A percentile compares a stretch with the other conserved stretches of the same genome.
phyloP scores from a whole-genome alignment of 345 rosid genomes.

The Lepidium aucheri region DNA sequence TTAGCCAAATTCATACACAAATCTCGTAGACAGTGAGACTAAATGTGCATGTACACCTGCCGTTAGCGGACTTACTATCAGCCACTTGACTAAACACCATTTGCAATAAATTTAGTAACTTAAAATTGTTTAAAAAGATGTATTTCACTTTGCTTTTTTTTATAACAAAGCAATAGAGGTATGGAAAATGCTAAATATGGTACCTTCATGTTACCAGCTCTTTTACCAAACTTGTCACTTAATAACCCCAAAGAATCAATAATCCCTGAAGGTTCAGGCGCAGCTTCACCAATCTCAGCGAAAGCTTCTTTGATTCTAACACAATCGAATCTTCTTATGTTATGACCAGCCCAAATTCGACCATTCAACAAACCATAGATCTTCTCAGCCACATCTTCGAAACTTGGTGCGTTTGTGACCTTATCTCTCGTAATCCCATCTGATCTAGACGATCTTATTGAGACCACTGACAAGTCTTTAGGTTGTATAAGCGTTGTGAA shows the following conservation, averaged over 20 bases:
- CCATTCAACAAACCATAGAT: slow-evolving; percentile 57
- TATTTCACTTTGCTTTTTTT: no score
- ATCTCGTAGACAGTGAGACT: no score
- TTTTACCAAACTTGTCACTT: slow-evolving; percentile 58
- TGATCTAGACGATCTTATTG: slow-evolving; percentile 44
- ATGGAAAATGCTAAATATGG: background rate
- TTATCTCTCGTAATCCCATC: slow-evolving; percentile 68
- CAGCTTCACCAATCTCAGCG: slow-evolving; percentile 45
- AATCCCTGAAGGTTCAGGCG: slow-evolving; percentile 60
- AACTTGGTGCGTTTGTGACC: slow-evolving; percentile 55
- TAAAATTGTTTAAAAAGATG: no score
- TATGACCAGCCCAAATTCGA: slow-evolving; percentile 92
- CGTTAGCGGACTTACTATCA: no score
- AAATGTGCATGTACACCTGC: no score
- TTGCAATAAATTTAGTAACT: no score
- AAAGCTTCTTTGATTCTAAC: slow-evolving; percentile 77
- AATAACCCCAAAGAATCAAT: slow-evolving; percentile 80
- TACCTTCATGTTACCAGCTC: slow-evolving; percentile 98
- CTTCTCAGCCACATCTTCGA: slow-evolving; percentile 62
- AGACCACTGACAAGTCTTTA: slow-evolving; percentile 43
- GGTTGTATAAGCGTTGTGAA: slow-evolving; percentile 72
- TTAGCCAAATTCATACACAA: no score
- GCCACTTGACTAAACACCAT: no score
- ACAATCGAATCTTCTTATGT: slow-evolving; percentile 78
- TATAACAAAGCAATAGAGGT: no score